Conservation (phyloP, 306 rosid species). For the Hippophae rhamnoides region DNA sequence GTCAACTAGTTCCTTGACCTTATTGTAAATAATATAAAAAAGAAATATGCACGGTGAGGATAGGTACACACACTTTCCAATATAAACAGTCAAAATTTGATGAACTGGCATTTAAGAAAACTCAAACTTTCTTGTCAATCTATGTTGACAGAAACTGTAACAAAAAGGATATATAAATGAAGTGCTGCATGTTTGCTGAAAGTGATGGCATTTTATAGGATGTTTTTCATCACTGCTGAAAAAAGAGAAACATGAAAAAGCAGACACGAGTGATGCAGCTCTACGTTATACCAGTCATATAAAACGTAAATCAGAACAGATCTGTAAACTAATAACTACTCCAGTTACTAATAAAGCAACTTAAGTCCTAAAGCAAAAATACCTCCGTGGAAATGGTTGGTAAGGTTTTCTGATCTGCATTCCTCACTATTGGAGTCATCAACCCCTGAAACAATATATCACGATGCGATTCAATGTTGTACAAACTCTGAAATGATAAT, state of each 20-base stretch:
- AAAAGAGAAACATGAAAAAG: background rate
- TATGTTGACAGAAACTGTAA: background rate
- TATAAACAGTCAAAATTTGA: background rate
- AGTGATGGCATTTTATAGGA: no score
- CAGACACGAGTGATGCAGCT: background rate
- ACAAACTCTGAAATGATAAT: background rate
- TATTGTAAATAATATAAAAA: constrained; percentile 9
- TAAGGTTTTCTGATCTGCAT: constrained; percentile 89
- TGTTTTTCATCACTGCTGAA: no score
- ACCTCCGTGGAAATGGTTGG: constrained; percentile 86
- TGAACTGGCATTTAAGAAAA: no score
- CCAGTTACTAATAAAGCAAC: background rate
- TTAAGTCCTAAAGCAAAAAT: background rate
- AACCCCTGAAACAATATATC: constrained; percentile 54
- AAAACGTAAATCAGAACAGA: background rate
- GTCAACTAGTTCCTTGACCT: constrained; percentile 88
- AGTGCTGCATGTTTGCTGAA: background rate
- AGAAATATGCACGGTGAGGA: constrained; percentile 4
- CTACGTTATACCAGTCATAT: background rate
- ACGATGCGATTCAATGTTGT: constrained; percentile 15
- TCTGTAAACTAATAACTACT: constrained; percentile 5
- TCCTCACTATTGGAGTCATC: constrained; percentile 90
- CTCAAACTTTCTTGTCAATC: constrained; percentile 1
- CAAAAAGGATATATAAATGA: background rate
- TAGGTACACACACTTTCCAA: constrained; percentile 1